A percentile compares a stretch with the other conserved stretches of the same genome.
These are phyloP conservation scores for Talaromyces sp. DNA, from an alignment of 2,329 filamentous ascomycete genomes.

Conservation along the genomic window DNA sequence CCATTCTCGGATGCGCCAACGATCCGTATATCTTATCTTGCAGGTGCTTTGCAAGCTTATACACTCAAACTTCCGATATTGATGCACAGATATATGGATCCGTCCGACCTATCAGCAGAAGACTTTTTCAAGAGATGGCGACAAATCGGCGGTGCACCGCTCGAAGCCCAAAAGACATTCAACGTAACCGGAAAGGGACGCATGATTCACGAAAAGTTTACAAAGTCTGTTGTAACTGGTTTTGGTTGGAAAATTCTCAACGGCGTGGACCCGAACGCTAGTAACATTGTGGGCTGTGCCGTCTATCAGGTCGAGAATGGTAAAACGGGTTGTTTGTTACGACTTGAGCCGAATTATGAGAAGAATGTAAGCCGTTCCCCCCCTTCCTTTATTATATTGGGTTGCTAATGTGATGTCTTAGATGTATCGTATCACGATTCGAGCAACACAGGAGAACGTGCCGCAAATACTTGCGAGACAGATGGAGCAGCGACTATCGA, in stretches of 20 bases:
- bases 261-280: constrained; percentile 83
- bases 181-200: constrained; percentile 59
- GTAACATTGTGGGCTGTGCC: constrained; percentile 88
- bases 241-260: constrained; percentile 87
- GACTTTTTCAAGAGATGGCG: constrained; percentile 99
- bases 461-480: constrained; percentile 74
- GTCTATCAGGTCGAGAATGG: constrained; percentile 73
- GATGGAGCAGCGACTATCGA: constrained; percentile 79
- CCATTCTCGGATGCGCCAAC: constrained; percentile 84
- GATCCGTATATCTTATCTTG: constrained; percentile 89
- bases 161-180: constrained; percentile 88
- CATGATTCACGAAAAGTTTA: constrained; percentile 68
- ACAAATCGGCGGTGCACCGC: constrained; percentile 84
- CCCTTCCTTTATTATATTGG: no score
- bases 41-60: constrained; percentile 85
- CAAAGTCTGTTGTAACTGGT: constrained; percentile 70
- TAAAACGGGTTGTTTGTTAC: constrained; percentile 90
- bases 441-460: constrained; percentile 88
- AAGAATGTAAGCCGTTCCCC: constrained; percentile 66
- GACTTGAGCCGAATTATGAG: constrained; percentile 89
- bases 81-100: constrained; percentile 95
- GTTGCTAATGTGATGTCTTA: constrained; percentile 36
- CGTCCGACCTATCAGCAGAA: constrained; percentile 77
- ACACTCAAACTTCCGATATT: constrained; percentile 86
- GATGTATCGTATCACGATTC: constrained; percentile 94